A percentile compares a stretch with the other conserved stretches of the same genome.
These are phyloP conservation scores for Amaranthus palmeri DNA, from an alignment of 148 eudicot species.

Conservation along the genomic window DNA sequence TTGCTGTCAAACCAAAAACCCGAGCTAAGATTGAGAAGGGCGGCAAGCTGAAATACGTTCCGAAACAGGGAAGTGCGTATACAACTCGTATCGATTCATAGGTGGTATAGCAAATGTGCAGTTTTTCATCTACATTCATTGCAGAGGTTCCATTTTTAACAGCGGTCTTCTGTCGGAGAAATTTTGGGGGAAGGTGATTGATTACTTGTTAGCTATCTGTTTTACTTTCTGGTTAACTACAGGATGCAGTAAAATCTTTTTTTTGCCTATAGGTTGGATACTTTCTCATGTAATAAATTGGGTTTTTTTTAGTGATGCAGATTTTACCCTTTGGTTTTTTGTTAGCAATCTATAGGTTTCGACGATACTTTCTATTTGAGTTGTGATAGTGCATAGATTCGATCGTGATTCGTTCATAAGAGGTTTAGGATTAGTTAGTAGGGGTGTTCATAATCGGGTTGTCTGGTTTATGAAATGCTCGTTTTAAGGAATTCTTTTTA, in stretches of 20 bases:
- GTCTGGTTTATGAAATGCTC: too few species aligned
- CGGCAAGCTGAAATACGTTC: slow-evolving; percentile 47
- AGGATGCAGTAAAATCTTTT: slow-evolving; percentile 4
- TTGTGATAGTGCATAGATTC: neutral
- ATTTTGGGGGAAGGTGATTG: slow-evolving; percentile 27
- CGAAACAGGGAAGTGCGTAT: slow-evolving; percentile 35
- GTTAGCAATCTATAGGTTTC: neutral
- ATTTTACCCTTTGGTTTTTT: neutral
- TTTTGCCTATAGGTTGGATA: neutral
- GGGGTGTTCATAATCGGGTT: too few species aligned
- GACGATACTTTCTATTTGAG: neutral
- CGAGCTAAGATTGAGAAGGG: slow-evolving; percentile 42
- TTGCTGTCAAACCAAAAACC: slow-evolving; percentile 32
- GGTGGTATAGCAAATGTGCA: slow-evolving; percentile 41
- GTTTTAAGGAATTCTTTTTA: too few species aligned
- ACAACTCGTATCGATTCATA: slow-evolving; percentile 21
- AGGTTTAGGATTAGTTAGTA: too few species aligned
- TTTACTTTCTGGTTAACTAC: slow-evolving; percentile 1
- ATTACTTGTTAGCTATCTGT: slow-evolving; percentile 16
- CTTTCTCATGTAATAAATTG: slow-evolving; percentile 24
- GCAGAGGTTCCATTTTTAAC: slow-evolving; percentile 42
- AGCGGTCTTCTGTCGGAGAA: slow-evolving; percentile 45
- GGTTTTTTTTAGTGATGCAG: slow-evolving; percentile 11
- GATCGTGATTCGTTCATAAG: too few species aligned
- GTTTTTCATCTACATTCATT: slow-evolving; percentile 29